A percentile compares a stretch with the other conserved stretches of the same genome.
These are phyloP conservation scores for Ramularia endophylla DNA, from an alignment of 2,329 filamentous ascomycete genomes.

Conservation along the genomic window DNA sequence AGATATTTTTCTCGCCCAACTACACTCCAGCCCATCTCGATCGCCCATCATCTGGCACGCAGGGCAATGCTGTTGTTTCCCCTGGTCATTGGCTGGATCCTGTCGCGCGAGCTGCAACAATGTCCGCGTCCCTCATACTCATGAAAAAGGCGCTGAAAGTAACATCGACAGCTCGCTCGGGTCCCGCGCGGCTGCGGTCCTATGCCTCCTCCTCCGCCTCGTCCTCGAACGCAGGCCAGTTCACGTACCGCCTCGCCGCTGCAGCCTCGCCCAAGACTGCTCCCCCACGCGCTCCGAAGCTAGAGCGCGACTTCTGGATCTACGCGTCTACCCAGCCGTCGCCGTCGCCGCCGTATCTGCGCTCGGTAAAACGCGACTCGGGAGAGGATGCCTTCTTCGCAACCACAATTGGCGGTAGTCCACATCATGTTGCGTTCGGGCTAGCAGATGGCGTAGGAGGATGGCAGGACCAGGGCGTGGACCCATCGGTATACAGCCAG, in stretches of 20 bases:
- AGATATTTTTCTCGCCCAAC: too few relatives aligned
- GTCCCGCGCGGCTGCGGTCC: conserved; percentile 1
- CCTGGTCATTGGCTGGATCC: conserved; percentile 15
- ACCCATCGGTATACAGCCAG: conserved; percentile 93
- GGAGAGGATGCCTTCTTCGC: conserved; percentile 98
- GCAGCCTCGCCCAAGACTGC: conserved; percentile 31
- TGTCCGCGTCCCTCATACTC: conserved; percentile 21
- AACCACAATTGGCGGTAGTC: conserved; percentile 61
- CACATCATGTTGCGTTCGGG: conserved; percentile 70
- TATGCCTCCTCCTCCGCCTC: conserved; percentile 7
- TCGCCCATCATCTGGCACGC: too few relatives aligned
- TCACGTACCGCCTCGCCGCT: conserved; percentile 34
- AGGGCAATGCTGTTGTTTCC: conserved; percentile 19
- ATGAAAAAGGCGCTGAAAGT: conserved; percentile 14
- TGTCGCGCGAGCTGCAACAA: conserved; percentile 19
- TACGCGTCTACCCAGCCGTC: conserved; percentile 28
- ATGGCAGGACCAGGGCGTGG: conserved; percentile 87
- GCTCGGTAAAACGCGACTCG: conserved; percentile 55
- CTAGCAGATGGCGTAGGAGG: conserved; percentile 94
- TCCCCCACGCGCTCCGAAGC: conserved; percentile 41
- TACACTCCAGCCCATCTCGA: too few relatives aligned
- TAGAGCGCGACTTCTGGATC: conserved; percentile 39
- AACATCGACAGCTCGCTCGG: conserved; percentile 14
- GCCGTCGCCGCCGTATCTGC: conserved; percentile 43
- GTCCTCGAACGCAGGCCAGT: conserved; percentile 12